Percentiles rank a stretch among this genome's conserved stretches.
These are phyloP conservation scores for Thielaviopsis musarum DNA, from an alignment of 2,329 filamentous ascomycete species.

Conservation along the genomic window DNA sequence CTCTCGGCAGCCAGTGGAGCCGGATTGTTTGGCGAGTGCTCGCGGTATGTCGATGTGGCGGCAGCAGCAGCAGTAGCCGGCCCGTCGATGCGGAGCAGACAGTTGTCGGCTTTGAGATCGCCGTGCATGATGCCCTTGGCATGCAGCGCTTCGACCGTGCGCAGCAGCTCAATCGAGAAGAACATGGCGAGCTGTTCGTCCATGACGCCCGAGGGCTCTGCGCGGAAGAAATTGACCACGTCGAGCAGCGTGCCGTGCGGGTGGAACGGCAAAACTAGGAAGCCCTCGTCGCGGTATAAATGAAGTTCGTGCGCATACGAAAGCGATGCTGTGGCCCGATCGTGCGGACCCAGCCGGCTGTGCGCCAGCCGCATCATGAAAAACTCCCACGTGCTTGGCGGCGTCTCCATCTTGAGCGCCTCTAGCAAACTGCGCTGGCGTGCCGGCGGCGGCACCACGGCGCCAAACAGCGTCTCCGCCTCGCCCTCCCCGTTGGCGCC, in stretches of 20 bases:
- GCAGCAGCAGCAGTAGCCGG: conserved; percentile 18
- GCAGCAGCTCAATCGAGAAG: conserved; percentile 78
- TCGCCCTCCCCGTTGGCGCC: conserved; percentile 29
- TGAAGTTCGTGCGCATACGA: conserved; percentile 81
- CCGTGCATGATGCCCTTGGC: conserved; percentile 67
- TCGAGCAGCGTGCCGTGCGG: conserved; percentile 89
- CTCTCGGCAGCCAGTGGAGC: neutral
- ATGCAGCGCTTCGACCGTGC: conserved; percentile 79
- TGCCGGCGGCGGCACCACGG: conserved; percentile 35
- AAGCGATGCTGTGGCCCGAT: conserved; percentile 60
- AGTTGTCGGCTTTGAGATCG: conserved; percentile 91
- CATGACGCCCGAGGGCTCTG: conserved; percentile 57
- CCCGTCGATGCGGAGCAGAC: conserved; percentile 65
- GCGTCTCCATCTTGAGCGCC: conserved; percentile 87
- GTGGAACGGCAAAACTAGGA: conserved; percentile 73
- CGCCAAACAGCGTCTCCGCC: conserved; percentile 37
- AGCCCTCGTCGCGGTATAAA: conserved; percentile 77
- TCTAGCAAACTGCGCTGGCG: conserved; percentile 46
- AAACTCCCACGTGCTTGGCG: conserved; percentile 86
- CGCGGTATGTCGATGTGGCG: neutral
- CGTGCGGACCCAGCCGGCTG: conserved; percentile 51
- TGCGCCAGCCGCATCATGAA: conserved; percentile 81
- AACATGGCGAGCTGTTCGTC: conserved; percentile 92
- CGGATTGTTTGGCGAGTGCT: neutral
- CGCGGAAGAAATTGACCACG: conserved; percentile 71